Base-by-base conservation (phyloP, 2,329 filamentous ascomycete genomes). In the Emydomyces testavorans region DNA sequence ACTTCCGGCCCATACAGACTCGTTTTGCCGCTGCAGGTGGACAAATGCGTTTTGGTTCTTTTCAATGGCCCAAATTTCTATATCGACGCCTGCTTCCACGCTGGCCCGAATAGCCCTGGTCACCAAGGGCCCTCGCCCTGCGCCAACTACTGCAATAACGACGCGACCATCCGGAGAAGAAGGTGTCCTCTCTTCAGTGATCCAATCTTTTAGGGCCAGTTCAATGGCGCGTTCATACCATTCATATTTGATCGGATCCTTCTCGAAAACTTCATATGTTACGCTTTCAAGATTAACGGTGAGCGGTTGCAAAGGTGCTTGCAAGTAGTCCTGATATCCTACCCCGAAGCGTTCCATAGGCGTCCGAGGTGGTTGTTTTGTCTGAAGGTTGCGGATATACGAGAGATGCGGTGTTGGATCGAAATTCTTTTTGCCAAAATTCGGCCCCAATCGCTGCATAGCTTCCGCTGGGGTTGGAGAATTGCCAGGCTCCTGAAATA, bases 31-130 rank as follows among this genome's bases (percentile, higher is more conserved):
- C 52, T 94, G 80, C 2, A 98, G 77, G 55, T 95, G 81, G 5
- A 98, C 89, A 62, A 90, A 96, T 0, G 92, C 92, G 60, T 98
- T 96, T 3, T 87, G 92, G 65, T 98, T 98, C 75, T 98, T 98
- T 67, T 98, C 92, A 2, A 98, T 79, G 0, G 86, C 92, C 80
- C 88, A 96, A 38, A 93, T 76, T 56, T 89, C 81, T 43, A 96
- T 83, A 16, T 79, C 73, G 2, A 95, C 82, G 1, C 82, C 82
- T 1, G 87, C 83, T 13, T 72, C 75, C 52, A 80, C 74, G 57
- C 87, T 90, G 10, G 92, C 93, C 51, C 79, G 79, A 21, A 98
- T 70, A 1, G 87, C 87, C 41, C 92, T 79, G 1, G 87, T 92
- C 11, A 98, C 89, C 1, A 98, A 75, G 3, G 92, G 92, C 0